Percentiles rank a stretch among this genome's conserved stretches.
These are phyloP conservation scores for Larix kaempferi DNA, from an alignment of 75 land plant genomes.

Conservation along the genomic window DNA sequence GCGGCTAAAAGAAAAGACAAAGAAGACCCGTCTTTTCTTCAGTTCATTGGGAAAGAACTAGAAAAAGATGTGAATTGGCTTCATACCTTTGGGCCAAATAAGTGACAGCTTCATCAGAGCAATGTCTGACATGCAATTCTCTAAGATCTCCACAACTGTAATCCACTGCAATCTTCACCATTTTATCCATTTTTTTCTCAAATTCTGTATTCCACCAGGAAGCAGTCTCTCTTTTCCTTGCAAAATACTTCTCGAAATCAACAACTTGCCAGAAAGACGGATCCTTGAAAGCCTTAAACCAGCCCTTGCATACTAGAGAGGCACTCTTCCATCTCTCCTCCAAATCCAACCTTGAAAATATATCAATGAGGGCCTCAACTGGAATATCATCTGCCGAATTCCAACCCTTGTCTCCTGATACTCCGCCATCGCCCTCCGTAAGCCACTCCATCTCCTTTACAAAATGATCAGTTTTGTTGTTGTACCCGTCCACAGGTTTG, in stretches of 20 bases:
- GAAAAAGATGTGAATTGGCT: too few relatives aligned
- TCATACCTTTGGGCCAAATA: slow-evolving; percentile 54
- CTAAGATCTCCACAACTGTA: slow-evolving; percentile 38
- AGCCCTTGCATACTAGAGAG: slow-evolving; percentile 61
- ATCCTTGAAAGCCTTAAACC: slow-evolving; percentile 58
- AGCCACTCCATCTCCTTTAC: not conserved
- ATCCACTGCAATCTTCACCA: slow-evolving; percentile 42
- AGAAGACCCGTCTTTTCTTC: too few relatives aligned
- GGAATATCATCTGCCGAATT: slow-evolving; percentile 60
- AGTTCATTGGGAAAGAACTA: too few relatives aligned
- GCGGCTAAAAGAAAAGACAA: too few relatives aligned
- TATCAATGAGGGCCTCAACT: slow-evolving; percentile 47
- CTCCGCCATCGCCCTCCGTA: slow-evolving; percentile 9
- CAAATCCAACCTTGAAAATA: slow-evolving; percentile 46
- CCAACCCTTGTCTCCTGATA: not conserved
- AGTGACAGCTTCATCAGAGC: slow-evolving; percentile 52
- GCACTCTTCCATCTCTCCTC: slow-evolving; percentile 51
- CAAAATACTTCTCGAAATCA: slow-evolving; percentile 57
- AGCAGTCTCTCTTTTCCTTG: slow-evolving; percentile 16
- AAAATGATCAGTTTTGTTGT: not conserved
- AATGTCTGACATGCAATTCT: slow-evolving; percentile 61
- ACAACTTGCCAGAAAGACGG: slow-evolving; percentile 38
- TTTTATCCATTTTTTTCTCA: slow-evolving; percentile 53
- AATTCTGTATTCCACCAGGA: slow-evolving; percentile 70
- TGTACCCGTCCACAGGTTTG: not conserved